Conservation (phyloP, 495 filamentous ascomycete species). For the Podospora australis region DNA sequence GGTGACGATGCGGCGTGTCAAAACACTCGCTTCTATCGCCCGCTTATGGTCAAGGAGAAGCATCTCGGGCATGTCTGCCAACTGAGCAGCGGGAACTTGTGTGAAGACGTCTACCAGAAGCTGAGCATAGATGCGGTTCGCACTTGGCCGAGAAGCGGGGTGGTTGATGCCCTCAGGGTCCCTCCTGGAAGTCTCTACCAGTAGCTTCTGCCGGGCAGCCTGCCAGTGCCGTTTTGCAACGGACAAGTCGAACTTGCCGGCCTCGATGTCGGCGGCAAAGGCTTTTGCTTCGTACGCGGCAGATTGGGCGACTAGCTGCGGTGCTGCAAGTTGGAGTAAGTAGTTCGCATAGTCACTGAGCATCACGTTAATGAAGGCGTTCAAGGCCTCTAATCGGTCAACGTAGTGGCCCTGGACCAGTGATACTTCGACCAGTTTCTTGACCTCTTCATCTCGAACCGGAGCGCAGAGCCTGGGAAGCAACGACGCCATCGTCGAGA, state of each 20-base stretch:
- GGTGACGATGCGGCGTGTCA: conserved; percentile 68
- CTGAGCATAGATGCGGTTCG: conserved; percentile 74
- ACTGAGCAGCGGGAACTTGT: conserved; percentile 43
- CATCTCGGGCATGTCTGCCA: conserved; percentile 71
- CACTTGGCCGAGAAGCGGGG: conserved; percentile 46
- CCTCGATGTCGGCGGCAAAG: conserved; percentile 65
- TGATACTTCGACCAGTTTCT: conserved; percentile 65
- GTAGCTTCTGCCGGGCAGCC: conserved; percentile 58
- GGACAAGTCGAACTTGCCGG: conserved; percentile 50
- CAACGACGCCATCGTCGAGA: conserved; percentile 78
- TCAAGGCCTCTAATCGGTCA: conserved; percentile 72
- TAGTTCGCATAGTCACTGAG: conserved; percentile 96
- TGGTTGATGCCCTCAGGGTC: conserved; percentile 62
- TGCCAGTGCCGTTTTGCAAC: conserved; percentile 69
- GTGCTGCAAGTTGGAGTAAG: conserved; percentile 72
- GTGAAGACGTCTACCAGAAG: conserved; percentile 56
- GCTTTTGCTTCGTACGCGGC: conserved; percentile 70
- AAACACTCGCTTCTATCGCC: conserved; percentile 56
- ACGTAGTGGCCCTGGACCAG: conserved; percentile 69
- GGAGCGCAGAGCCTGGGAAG: conserved; percentile 94
- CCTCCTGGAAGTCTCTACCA: conserved; percentile 63
- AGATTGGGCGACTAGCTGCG: conserved; percentile 74
- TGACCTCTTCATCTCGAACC: conserved; percentile 77
- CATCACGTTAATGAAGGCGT: conserved; percentile 81
- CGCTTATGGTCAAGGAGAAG: conserved; percentile 73